A percentile compares a stretch with the other conserved stretches of the same genome.
Conservation (phyloP, 1,284 basidiomycete genomes). For the Sphaerobolus stellatus region DNA sequence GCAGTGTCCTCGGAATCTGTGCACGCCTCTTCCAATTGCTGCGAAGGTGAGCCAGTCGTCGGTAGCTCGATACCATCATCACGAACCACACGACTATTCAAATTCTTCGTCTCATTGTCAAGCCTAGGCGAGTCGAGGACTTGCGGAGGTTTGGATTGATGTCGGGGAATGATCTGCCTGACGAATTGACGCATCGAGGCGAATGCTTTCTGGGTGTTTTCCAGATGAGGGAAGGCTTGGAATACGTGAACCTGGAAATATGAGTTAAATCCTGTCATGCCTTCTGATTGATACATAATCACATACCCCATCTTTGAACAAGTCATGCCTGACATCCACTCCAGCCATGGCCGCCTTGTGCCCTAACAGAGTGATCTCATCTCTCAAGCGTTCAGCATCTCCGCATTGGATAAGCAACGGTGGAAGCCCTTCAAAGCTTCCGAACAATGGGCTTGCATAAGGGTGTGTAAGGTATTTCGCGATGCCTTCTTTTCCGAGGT, state of each 20-base stretch:
- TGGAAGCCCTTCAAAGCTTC: conserved; percentile 89
- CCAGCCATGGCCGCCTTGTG: conserved; percentile 91
- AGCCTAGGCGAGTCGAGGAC: conserved; percentile 51
- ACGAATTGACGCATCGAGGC: conserved; percentile 76
- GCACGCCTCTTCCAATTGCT: conserved; percentile 7
- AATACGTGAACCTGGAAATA: conserved; percentile 93
- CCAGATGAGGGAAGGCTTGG: conserved; percentile 83
- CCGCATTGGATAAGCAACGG: conserved; percentile 86
- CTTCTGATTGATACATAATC: conserved; percentile 11
- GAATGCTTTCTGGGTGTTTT: conserved; percentile 72
- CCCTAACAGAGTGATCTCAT: conserved; percentile 91
- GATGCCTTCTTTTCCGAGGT: neutral
- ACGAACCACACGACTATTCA: conserved; percentile 59
- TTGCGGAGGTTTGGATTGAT: conserved; percentile 48
- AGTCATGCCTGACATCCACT: conserved; percentile 86
- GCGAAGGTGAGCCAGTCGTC: conserved; percentile 1
- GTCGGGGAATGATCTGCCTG: conserved; percentile 52
- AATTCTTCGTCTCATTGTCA: conserved; percentile 65
- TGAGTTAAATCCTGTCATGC: no score
- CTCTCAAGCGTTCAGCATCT: conserved; percentile 88
- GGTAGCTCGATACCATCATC: conserved; percentile 52
- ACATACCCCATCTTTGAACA: conserved; percentile 91
- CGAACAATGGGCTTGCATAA: conserved; percentile 78
- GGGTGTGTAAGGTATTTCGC: conserved; percentile 76
- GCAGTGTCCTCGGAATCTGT: conserved; percentile 4